Base-by-base conservation (phyloP, 176 grass and related monocot genomes). In the Musa acuminata region DNA sequence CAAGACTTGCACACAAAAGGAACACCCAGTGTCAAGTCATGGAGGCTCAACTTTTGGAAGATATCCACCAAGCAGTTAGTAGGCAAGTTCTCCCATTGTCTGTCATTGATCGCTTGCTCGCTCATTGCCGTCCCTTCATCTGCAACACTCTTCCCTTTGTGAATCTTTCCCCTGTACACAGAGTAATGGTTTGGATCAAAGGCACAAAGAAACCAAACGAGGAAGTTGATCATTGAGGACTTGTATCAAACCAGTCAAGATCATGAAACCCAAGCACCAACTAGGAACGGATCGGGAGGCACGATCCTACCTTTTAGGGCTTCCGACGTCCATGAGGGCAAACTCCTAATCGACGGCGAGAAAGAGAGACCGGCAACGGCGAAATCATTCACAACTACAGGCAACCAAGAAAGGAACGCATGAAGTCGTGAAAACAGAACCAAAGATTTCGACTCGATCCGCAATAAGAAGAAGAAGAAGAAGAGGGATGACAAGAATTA, bases 1-100 rank as follows among this genome's bases (percentile, higher is more conserved):
- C 81, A 83, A 27, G 81, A 49, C 17, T 83, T 83, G 81, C 81
- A 83, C 54, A 83, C 81, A 55, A 83, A 83, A 25, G 73, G 81
- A 43, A 78, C 54, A 64, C 13, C 49, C 49, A 71, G 26, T 21
- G 65, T 73, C 75, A 78, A 66, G 55, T 69, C 27, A 13, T 24
- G 8, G 29, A 77, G n/a, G 49, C 35, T 57, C 14, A 78, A 43
- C 62, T 64, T 83, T 71, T 73, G 53, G 52, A 83, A 83, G 55
- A 83, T 72, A 53, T 63, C 25, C 55, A 64, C 75, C 60, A 78
- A 76, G 66, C 81, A 83, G 52, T 78, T 72, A n/a, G 55, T 62
- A 72, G 81, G 81, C 65, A 83, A 49, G 50, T 78, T 75, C 43
- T 71, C 64, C 81, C 75, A 83, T 72, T 35, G 51, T 69, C 67